Percentiles rank a stretch among this genome's conserved stretches.
Conservation (phyloP, 331 rosid genomes). For the Cydonia oblonga region DNA sequence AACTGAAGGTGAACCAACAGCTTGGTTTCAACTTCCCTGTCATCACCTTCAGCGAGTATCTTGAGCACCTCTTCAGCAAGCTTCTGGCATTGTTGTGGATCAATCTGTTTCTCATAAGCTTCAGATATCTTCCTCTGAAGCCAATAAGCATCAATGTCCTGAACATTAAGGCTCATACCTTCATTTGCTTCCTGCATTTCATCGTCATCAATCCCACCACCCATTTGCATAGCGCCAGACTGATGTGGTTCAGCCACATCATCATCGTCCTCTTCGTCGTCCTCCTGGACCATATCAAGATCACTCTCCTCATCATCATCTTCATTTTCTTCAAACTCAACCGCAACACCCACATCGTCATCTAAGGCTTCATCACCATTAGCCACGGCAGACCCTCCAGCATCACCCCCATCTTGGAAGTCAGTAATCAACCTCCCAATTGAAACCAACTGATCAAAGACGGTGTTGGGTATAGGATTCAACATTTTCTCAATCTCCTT, state of each 20-base stretch:
- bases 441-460: slow-evolving; percentile 57
- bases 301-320: slow-evolving; percentile 92
- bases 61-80: slow-evolving; percentile 76
- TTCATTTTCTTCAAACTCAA: slow-evolving; percentile 86
- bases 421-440: slow-evolving; percentile 77
- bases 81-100: slow-evolving; percentile 82
- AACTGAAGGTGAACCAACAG: slow-evolving; percentile 55
- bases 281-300: slow-evolving; percentile 80
- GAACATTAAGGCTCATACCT: slow-evolving; percentile 74
- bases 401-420: slow-evolving; percentile 60
- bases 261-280: slow-evolving; percentile 73
- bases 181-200: slow-evolving; percentile 71
- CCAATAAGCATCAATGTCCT: slow-evolving; percentile 95
- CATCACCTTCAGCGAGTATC: slow-evolving; percentile 74
- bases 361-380: slow-evolving; percentile 74
- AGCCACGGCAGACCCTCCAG: slow-evolving; percentile 26
- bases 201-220: slow-evolving; percentile 79
- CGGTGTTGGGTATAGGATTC: slow-evolving; percentile 34
- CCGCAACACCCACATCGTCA: slow-evolving; percentile 83
- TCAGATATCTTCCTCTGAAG: slow-evolving; percentile 89
- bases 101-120: slow-evolving; percentile 79
- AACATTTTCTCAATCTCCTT: slow-evolving; percentile 79
- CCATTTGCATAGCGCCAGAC: slow-evolving; percentile 82
- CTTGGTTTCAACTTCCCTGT: slow-evolving; percentile 68
- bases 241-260: slow-evolving; percentile 52